These are phyloP conservation scores for Aspergillus ustus DNA, from an alignment of 2,329 filamentous ascomycete species.

Conservation along the genomic window DNA sequence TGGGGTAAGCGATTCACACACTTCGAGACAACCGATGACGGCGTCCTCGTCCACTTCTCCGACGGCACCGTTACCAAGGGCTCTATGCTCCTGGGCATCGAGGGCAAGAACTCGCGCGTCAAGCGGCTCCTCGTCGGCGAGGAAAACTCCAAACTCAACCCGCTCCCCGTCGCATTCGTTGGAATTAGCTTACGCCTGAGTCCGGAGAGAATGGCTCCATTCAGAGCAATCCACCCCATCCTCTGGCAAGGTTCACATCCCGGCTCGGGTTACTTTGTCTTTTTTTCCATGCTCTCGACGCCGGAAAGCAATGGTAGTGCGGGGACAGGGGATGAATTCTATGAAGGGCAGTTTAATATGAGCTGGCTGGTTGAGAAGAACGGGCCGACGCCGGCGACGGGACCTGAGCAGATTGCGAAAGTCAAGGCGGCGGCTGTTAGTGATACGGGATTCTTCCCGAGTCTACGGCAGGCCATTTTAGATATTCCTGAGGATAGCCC, in stretches of 20 bases:
- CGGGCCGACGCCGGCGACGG: constrained; percentile 48
- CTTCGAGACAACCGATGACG: constrained; percentile 40
- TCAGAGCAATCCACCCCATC: constrained; percentile 56
- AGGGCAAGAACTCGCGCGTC: constrained; percentile 53
- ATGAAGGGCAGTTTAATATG: constrained; percentile 55
- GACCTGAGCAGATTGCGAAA: constrained; percentile 46
- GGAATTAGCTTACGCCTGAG: constrained; percentile 53
- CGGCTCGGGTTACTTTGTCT: constrained; percentile 56
- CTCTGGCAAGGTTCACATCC: constrained; percentile 62
- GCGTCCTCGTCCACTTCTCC: constrained; percentile 52
- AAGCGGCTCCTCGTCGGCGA: constrained; percentile 43
- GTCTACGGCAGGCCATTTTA: constrained; percentile 38
- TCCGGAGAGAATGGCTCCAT: constrained; percentile 46
- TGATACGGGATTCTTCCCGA: constrained; percentile 57
- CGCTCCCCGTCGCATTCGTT: constrained; percentile 56
- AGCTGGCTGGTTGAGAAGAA: constrained; percentile 53
- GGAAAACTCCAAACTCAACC: constrained; percentile 34
- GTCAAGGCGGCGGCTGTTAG: constrained; percentile 51
- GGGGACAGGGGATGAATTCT: constrained; percentile 38
- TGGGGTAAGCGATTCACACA: constrained; percentile 45
- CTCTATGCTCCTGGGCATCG: constrained; percentile 55
- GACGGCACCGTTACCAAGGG: constrained; percentile 52
- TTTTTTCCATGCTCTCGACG: constrained; percentile 58
- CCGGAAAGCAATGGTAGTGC: constrained; percentile 46
- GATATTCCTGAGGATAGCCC: constrained; percentile 49